phyloP scores from a whole-genome alignment of 495 filamentous ascomycete species.

The Cercophora scortea region DNA sequence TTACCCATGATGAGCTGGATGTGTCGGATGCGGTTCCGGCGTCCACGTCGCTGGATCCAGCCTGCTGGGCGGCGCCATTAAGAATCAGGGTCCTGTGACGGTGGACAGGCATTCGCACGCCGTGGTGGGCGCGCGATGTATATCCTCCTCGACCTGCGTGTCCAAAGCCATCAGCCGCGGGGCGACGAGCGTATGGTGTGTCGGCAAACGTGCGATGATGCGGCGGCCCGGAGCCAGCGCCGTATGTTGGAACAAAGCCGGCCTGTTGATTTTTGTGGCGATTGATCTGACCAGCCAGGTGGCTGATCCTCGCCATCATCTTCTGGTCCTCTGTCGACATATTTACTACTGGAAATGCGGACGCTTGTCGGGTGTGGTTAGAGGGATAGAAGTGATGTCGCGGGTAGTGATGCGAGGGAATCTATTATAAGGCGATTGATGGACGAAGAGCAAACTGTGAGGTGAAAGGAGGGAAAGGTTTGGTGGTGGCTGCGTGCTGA shows the following conservation, averaged over 20 bases:
- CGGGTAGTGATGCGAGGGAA: not conserved
- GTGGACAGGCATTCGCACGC: slow-evolving; percentile 39
- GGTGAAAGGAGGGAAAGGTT: not conserved
- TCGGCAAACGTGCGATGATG: slow-evolving; percentile 17
- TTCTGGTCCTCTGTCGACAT: slow-evolving; percentile 72
- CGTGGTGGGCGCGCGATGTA: slow-evolving; percentile 38
- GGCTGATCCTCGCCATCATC: slow-evolving; percentile 65
- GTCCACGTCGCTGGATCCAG: slow-evolving; percentile 15
- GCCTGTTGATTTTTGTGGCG: slow-evolving; percentile 63
- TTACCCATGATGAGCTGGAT: slow-evolving; percentile 55
- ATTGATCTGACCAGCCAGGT: slow-evolving; percentile 76
- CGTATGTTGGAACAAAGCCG: slow-evolving; percentile 13
- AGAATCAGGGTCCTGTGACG: slow-evolving; percentile 68
- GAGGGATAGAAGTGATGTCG: not conserved
- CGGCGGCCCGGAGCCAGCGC: slow-evolving; percentile 1
- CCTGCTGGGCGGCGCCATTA: slow-evolving; percentile 38
- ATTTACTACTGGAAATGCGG: not conserved
- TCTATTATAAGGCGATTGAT: not conserved
- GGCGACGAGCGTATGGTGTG: not conserved
- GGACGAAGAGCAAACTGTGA: not conserved
- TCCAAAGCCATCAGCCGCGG: slow-evolving; percentile 13
- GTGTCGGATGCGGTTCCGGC: slow-evolving; percentile 25
- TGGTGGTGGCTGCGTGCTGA: not conserved
- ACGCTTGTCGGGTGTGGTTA: not conserved
- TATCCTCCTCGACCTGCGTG: slow-evolving; percentile 20